Evolutionary conservation across 352 stramenopile genomes (phyloP), one percentile per base, ranked within the genome.

Genomic region (Pythium brachiatum): DNA sequence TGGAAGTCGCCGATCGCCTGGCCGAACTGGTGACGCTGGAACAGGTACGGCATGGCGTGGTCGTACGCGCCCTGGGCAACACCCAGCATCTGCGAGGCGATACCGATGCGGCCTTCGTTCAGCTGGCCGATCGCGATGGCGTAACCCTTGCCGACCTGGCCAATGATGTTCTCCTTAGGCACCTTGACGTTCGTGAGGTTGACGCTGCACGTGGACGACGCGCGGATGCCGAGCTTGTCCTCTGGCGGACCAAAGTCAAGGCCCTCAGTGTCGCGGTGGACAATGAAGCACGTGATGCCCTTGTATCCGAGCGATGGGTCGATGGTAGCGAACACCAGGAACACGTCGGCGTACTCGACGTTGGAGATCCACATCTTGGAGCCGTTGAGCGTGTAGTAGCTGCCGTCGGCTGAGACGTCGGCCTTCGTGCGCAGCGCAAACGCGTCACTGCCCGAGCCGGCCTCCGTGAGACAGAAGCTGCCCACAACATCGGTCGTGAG

Each of bases 321-420:
- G 18, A 87, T 89, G 64, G 97, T 99, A 12, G 96, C 96, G 78
- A 99, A 98, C 20, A 99, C 93, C 25, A 99, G 76, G 76, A 98
- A 98, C 1, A 99, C 88, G 8, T 93, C 94, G 20, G 96, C 88
- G 64, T 99, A 96, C 64, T 93, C 92, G 7, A 90, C 92, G 76
- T 99, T 99, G 44, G 94, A 98, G 66, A 99, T 99, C 97, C 97
- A 99, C 70, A 98, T 88, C 75, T 99, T 99, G 52, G 90, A 88
- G 20, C 97, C 97, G 72, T 90, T 98, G 12, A 99, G 74, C n/a
- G 90, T 97, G 73, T 96, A 99, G 69, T 97, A 97, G 54, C 85
- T 97, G 44, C 88, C 89, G 66, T 99, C 94, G 1, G 79, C 57
- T 21, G 86, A 98, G 23, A 69, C 69, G 2, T 88, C 84, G 3